Percentiles rank a stretch among this genome's conserved stretches.
These are phyloP conservation scores for Heracleum sosnowskyi DNA, from an alignment of 129 eudicot genomes.

Conservation along the genomic window DNA sequence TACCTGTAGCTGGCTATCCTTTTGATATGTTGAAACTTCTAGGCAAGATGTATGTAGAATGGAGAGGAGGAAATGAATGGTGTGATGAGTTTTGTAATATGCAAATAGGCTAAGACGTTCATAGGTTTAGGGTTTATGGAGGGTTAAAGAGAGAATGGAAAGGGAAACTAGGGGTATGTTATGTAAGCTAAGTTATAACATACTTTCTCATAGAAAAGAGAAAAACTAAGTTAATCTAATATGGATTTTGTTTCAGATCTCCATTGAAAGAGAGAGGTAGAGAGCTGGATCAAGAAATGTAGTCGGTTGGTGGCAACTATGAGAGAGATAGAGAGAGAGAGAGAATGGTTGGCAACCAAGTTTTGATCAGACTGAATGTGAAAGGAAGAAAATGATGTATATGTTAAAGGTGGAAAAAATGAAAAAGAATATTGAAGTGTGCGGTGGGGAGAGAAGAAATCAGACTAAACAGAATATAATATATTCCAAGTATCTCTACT, in stretches of 20 bases:
- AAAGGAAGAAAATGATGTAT: conserved; percentile 27
- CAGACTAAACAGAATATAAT: neutral
- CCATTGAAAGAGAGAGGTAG: neutral
- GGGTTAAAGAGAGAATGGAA: neutral
- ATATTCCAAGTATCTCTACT: neutral
- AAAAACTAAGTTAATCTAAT: neutral
- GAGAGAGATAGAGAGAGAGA: conserved; percentile 17
- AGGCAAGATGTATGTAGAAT: neutral
- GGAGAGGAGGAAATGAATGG: neutral
- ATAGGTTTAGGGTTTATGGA: conserved; percentile 19
- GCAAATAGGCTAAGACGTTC: too few species aligned
- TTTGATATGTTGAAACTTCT: neutral
- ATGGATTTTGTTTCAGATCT: neutral
- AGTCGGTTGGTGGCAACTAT: conserved; percentile 34
- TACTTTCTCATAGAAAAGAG: neutral
- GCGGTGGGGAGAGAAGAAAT: conserved; percentile 1
- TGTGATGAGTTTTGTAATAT: neutral
- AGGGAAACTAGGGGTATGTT: neutral
- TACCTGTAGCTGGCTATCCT: neutral
- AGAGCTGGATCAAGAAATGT: conserved; percentile 7
- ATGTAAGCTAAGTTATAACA: neutral
- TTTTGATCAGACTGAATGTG: conserved; percentile 24
- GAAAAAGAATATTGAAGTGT: conserved; percentile 8
- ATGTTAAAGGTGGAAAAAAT: conserved; percentile 2
- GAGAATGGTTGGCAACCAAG: conserved; percentile 35